Base-by-base conservation (phyloP, 345 rosid genomes). In the Dipteronia sinensis region DNA sequence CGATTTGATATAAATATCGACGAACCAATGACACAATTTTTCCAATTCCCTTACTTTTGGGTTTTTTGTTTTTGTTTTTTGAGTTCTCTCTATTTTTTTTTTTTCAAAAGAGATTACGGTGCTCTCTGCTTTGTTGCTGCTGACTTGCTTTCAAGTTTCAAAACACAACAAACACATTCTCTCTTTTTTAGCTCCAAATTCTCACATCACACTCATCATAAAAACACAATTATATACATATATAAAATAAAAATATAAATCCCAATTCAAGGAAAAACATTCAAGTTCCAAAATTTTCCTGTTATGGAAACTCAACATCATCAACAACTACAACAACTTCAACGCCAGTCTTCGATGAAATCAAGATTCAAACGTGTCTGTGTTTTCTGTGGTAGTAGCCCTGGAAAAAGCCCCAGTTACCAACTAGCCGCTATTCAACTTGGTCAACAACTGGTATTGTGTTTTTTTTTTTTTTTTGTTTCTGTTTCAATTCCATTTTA, bases 371-470 rank as follows among this genome's bases (percentile, higher is more conserved):
- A 76, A 68, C 84, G 94, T 62, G 87, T 90, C 47, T 89, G 97
- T 76, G 94, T 92, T 9, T 92, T 92, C 56, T 92, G 97, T 19
- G 97, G 97, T 2, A 92, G 94, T 85, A 88, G 91, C 78, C 86
- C 90, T 9, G 97, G 94, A 72, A 90, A 89, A 84, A 87, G 73
- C 62, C 94, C 91, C 17, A 92, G 87, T 81, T 92, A 90, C 81
- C 94, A 87, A 76, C 88, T 85, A 53, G 90, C 94, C 38, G 92
- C 97, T 47, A 78, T 89, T 71, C 97, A 92, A 51, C 94, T 92
- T 27, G 97, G 85, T 76, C 69, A 86, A 47, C 91, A 87, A 85
- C 86, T 92, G 85, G 97, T 92, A 80, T 71, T 29, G 3, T 5
- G n/a, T 72, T 59, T 1, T 40, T 25, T 22, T 11, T 23, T 51